These are phyloP conservation scores for Pyrenophora graminea DNA, from an alignment of 2,329 filamentous ascomycete species.

Conservation along the genomic window DNA sequence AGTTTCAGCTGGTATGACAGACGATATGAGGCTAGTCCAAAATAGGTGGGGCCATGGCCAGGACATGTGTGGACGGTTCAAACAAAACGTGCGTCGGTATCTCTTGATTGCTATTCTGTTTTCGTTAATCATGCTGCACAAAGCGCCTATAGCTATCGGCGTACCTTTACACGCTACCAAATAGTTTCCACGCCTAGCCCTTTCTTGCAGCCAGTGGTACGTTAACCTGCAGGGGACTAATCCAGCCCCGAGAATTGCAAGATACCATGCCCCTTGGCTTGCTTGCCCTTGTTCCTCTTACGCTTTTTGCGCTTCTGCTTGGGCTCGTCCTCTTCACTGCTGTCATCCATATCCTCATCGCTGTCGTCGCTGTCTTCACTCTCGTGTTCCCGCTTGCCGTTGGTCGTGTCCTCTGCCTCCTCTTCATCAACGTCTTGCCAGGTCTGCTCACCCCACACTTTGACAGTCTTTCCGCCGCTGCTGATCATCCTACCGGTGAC, in stretches of 20 bases:
- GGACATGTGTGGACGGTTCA: neutral
- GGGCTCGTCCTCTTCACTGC: constrained; percentile 53
- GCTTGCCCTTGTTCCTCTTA: constrained; percentile 46
- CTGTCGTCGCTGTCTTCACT: constrained; percentile 44
- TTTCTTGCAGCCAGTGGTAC: neutral
- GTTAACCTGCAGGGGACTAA: constrained; percentile 9
- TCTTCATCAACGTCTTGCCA: constrained; percentile 55
- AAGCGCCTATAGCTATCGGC: neutral
- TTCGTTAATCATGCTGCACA: neutral
- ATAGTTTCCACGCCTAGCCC: neutral
- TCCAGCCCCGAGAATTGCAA: constrained; percentile 44
- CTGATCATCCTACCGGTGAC: constrained; percentile 84
- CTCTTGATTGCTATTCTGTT: neutral
- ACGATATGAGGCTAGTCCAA: constrained; percentile 1
- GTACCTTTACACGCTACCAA: constrained; percentile 1
- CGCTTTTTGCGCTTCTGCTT: constrained; percentile 50
- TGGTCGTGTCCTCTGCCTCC: constrained; percentile 52
- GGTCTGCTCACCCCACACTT: constrained; percentile 84
- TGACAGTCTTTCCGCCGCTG: constrained; percentile 82
- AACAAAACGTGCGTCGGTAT: no score
- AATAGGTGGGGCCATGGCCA: constrained; percentile 4
- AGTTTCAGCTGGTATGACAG: constrained; percentile 6
- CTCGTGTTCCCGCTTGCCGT: constrained; percentile 48
- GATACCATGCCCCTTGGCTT: constrained; percentile 41
- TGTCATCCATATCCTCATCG: constrained; percentile 43